These are phyloP conservation scores for Rosa hybrid DNA, from an alignment of 331 rosid genomes.

Conservation along the genomic window DNA sequence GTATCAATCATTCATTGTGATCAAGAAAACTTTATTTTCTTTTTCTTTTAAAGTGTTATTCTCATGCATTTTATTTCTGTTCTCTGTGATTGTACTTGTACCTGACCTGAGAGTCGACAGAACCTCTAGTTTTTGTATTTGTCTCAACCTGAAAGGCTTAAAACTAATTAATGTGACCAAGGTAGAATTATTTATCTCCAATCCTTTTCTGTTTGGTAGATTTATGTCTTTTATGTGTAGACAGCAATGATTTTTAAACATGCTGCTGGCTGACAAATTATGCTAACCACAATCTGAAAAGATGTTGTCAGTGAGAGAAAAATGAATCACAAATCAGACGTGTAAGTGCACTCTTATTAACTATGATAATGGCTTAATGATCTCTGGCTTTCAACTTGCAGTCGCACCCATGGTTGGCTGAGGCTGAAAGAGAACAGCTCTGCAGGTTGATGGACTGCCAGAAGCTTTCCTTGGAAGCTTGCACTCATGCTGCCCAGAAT, in stretches of 20 bases:
- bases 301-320: background rate
- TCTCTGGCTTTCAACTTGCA: conserved; percentile 40
- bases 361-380: conserved; percentile 24
- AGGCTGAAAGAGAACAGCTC: conserved; percentile 86
- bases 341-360: background rate
- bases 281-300: background rate
- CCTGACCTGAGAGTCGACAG: background rate
- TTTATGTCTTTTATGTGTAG: background rate
- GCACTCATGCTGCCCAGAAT: conserved; percentile 98
- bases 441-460: conserved; percentile 98
- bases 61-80: background rate
- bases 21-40: background rate
- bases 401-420: conserved; percentile 99
- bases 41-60: background rate
- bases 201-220: background rate
- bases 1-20: background rate
- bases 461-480: conserved; percentile 99
- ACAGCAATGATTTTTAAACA: background rate
- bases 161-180: too few relatives aligned
- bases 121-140: background rate
- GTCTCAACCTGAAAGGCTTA: too few relatives aligned
- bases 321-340: background rate
- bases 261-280: conserved; percentile 3
- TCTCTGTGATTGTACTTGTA: background rate
- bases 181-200: too few relatives aligned